Base-by-base conservation (phyloP, 805 yeast genomes). In the Barnettozyma californica region DNA sequence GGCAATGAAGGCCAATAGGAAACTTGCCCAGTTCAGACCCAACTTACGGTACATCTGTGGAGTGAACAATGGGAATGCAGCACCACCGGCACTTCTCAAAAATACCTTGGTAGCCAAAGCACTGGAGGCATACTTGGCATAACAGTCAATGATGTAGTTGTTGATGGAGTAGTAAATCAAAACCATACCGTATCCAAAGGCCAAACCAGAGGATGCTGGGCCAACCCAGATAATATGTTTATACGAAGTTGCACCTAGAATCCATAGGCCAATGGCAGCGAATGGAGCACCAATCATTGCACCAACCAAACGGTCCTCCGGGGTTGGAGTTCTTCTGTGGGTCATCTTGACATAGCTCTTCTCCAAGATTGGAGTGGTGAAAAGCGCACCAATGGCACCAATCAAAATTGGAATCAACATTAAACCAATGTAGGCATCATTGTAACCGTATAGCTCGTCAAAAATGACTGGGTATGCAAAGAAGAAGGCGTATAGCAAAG, bases 381-480 rank as follows among this genome's bases (percentile, higher is more conserved):
- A 56, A 33, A 90, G 70, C 0, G 96, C 95, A 38, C 81, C 66
- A 14, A 71, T 66, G 1, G 96, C 96, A 54, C 97, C 97, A 50
- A 90, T 87, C 54, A 90, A 69, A 60, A 90, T 90, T 21, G 97
- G 96, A 59, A 90, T 84, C 57, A 87, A 77, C 95, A 91, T 87
- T 57, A 90, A 70, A 33, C 97, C 97, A 56, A 86, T 81, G 45
- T 74, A 73, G 58, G 87, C 87, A 65, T 88, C 95, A 55, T 83
- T 74, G 67, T 74, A 89, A 43, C 82, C 88, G 61, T 90, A 87
- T 46, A 89, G 74, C 47, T 82, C 85, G 47, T 75, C 77, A 65
- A 90, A 90, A 45, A 90, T 87, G 46, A 84, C 95, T 5, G 97
- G 97, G 68, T 86, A 90, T 0, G 97, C 97, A 69, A 89, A 90